Evolutionary conservation across 495 filamentous ascomycete species (phyloP), one percentile per base, ranked within the genome.

Genomic region (Xylaria castorea): DNA sequence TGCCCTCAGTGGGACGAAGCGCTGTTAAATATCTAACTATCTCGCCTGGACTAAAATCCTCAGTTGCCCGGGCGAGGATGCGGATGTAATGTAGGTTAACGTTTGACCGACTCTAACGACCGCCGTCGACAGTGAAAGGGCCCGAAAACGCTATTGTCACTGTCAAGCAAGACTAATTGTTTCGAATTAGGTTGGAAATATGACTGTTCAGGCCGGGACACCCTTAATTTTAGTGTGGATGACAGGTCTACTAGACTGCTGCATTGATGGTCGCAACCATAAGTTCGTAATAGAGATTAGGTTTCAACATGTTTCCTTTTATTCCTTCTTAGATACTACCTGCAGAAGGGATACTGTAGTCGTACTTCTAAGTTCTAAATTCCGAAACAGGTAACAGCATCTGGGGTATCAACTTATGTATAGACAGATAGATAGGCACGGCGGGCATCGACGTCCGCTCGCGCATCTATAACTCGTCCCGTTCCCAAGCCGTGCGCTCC

Each of bases 401-500:
- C 50, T 53, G 22, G 50, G 50, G 50, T 53, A 53, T 53, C 50
- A 53, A 53, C 22, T 11, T 46, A 53, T 25, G 22, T 53, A 53
- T 53, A 25, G 0, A 51, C 25, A 51, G 6, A 51, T 11, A 25
- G 22, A 27, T 3, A 14, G 9, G 50, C 22, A 51, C n/a, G 9
- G 9, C 9, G 9, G 8, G 50, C 46, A 6, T n/a, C 46, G 20
- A 22, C 5, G 7, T 50, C 46, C 20, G 20, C 18, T n/a, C 22
- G 9, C 32, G 20, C 7, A 34, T 2, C 20, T 38, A 62, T 20
- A 62, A 20, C 58, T 62, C 58, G 34, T 62, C 58, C 58, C 58
- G 58, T 40, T 62, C 58, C 58, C 58, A 62, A 18, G 58, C 58
- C 2, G 58, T 62, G 58, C 58, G 58, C 58, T 62, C 58, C 32